Evolutionary conservation across 2,329 filamentous ascomycete genomes (phyloP), one percentile per base, ranked within the genome.

Genomic region (Calycina herbarum): DNA sequence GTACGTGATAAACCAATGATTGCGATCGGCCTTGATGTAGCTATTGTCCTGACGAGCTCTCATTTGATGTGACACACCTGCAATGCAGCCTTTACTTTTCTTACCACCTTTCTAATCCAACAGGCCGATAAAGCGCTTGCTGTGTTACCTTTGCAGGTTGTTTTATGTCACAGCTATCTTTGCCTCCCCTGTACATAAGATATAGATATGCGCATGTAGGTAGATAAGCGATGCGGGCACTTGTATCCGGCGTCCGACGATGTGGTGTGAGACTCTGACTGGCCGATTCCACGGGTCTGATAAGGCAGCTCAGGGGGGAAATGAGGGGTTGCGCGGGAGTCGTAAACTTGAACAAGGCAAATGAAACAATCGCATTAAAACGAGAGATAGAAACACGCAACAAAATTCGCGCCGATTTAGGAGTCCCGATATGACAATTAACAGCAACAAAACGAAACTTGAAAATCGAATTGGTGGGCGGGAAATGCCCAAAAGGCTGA

Each of bases 141-240:
- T 54, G 48, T 60, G 45, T 62, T 57, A 48, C 20, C 42, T 27
- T 56, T 62, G 45, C 51, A 38, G n/a, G 48, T 57, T 62, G 17
- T 62, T 56, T 62, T 62, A 40, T 62, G 61, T 61, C 59, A 61
- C 59, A 54, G 17, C 38, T 48, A 40, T 60, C 59, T 20, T 20
- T 29, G 7, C 7, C 38, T 24, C 11, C 38, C 38, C 48, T 29
- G 33, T 35, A 27, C 59, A 42, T 60, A 40, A 11, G 45, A 51
- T 38, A 13, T 15, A 15, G 38, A 54, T 24, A 24, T 35, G 24
- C 33, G 35, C 11, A 61, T 24, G 45, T 54, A 54, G 15, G 31
- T 20, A 61, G 59, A 61, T 61, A 61, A 61, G 59, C 59, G 42
- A 51, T 35, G 40, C 59, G 29, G 42, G 13, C 17, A 24, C 29